Base-by-base conservation (phyloP, 1,284 basidiomycete genomes). In the Gymnopus androsaceus region DNA sequence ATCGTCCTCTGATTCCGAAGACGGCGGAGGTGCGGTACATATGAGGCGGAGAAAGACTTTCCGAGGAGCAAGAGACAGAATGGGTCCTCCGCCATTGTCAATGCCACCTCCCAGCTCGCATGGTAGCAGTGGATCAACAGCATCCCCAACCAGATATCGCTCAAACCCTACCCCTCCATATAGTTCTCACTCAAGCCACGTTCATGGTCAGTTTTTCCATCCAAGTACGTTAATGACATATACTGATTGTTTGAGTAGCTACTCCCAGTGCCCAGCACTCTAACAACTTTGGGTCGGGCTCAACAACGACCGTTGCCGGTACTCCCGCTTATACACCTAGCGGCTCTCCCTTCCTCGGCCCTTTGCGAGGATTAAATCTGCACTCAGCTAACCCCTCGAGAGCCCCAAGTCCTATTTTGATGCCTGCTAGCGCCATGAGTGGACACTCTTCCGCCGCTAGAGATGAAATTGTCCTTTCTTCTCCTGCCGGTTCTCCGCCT, bases 281-380 rank as follows among this genome's bases (percentile, higher is more conserved):
- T 25, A 8, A n/a, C 21, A 17, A 42, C 12, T 2, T 31, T n/a
- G 17, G 17, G 14, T 45, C 57, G n/a, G 46, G 46, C 17, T 7
- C 54, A 11, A 34, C 14, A 14, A 25, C 51, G 17, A 42, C 45
- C 14, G n/a, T n/a, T n/a, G 37, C 33, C 3, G 59, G 62, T 21
- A 72, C 75, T 50, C 73, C 73, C 61, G 59, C 71, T 70, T 60
- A 54, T 34, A 87, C 84, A 8, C 85, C 85, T 1, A 84, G 82
- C n/a, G 89, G 90, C 0, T 89, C 85, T 60, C 93, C 94, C 0
- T 94, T 94, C 72, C 80, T 95, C 17, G 90, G 88, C 0, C 88
- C 92, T 3, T 76, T 96, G 68, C 82, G 88, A 55, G 87, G 83
- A 21, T 77, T 91, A 56, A 85, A 88, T 63, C 80, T 90, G 41